Evolutionary conservation across 306 rosid genomes (phyloP).

Genomic region (Pyrus bretschneideri): DNA sequence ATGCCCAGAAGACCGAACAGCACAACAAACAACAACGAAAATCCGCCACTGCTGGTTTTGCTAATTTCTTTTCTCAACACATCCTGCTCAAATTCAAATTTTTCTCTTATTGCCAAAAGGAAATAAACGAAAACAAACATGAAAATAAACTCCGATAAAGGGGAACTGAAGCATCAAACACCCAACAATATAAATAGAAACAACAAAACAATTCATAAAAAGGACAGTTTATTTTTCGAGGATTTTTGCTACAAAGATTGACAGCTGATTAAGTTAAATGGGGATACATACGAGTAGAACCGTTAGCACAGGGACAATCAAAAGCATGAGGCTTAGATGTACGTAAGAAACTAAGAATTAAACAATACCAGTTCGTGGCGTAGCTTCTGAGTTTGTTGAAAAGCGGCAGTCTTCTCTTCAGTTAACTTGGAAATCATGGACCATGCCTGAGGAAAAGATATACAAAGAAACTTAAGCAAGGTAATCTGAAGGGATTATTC

Average conservation of each 20-base stretch:
- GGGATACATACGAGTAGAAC: not conserved
- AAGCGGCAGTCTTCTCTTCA: conserved; percentile 34
- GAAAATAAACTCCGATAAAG: not conserved
- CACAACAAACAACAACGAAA: conserved; percentile 29
- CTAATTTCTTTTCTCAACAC: conserved; percentile 24
- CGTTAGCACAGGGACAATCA: not conserved
- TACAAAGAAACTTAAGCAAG: not conserved
- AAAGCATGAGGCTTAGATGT: not conserved
- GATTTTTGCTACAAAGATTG: not conserved
- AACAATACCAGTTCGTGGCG: conserved; percentile 36
- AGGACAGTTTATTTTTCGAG: not conserved
- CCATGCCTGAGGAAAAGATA: conserved; percentile 27
- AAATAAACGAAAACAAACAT: not conserved
- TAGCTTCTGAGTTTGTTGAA: conserved; percentile 36
- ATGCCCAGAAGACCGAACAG: conserved; percentile 35
- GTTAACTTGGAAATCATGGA: conserved; percentile 34
- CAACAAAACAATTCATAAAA: not conserved
- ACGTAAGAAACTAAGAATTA: not conserved
- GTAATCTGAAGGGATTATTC: not conserved
- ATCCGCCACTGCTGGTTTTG: conserved; percentile 15
- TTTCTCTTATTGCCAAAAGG: not conserved
- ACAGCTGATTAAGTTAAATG: not conserved
- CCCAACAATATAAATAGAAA: not conserved
- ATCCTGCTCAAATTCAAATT: conserved; percentile 20
- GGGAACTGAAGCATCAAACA: not conserved